Conservation (phyloP, 441 rosid genomes). For the Brassica balearica region DNA sequence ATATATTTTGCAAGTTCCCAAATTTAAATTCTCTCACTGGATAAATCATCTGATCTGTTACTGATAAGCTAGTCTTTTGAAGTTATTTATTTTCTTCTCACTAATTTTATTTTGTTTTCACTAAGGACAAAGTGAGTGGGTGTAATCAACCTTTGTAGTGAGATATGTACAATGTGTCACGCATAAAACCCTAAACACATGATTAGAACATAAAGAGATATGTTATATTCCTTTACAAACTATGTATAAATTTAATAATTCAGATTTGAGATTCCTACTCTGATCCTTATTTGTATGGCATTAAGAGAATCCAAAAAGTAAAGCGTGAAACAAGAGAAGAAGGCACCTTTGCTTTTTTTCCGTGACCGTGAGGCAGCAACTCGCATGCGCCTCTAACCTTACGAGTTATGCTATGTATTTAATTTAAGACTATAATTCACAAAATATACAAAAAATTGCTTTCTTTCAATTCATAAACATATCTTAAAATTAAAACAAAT, state of each 20-base stretch:
- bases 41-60: neutral
- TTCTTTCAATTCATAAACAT: too few relatives aligned
- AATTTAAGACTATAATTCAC: too few relatives aligned
- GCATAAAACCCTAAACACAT: slow-evolving; percentile 27
- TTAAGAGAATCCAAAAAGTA: too few relatives aligned
- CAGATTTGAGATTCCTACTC: neutral
- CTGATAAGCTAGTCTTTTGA: neutral
- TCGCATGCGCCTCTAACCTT: too few relatives aligned
- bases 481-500: too few relatives aligned
- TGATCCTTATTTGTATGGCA: neutral
- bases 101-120: slow-evolving; percentile 7
- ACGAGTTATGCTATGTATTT: too few relatives aligned
- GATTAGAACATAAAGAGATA: slow-evolving; percentile 10
- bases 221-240: slow-evolving; percentile 10
- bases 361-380: too few relatives aligned
- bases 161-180: slow-evolving; percentile 21
- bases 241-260: neutral
- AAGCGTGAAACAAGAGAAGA: too few relatives aligned
- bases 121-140: slow-evolving; percentile 24
- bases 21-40: neutral
- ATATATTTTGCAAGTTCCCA: neutral
- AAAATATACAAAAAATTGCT: too few relatives aligned
- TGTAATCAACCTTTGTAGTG: neutral
- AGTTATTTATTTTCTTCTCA: neutral
- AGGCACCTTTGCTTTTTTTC: too few relatives aligned